Evolutionary conservation across 176 grass and related monocot species (phyloP).

Genomic region (Leersia perrieri): DNA sequence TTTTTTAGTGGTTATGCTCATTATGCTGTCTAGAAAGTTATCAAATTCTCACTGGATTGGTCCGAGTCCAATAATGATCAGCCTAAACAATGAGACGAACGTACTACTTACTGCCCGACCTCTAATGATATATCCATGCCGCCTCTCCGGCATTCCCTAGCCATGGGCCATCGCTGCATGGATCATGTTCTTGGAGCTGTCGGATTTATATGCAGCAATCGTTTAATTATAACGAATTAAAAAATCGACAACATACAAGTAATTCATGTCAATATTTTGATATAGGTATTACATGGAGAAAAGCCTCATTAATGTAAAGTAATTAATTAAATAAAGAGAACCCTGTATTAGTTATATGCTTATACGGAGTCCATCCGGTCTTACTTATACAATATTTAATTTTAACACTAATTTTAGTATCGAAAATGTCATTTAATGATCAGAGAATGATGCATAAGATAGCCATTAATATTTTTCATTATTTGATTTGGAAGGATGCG

Average conservation of each 20-base stretch:
- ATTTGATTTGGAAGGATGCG: neutral
- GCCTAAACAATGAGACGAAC: slow-evolving; percentile 41
- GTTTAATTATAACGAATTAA: slow-evolving; percentile 8
- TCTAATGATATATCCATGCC: slow-evolving; percentile 46
- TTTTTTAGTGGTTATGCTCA: slow-evolving; percentile 35
- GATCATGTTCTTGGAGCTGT: slow-evolving; percentile 44
- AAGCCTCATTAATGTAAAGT: neutral
- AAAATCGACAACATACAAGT: neutral
- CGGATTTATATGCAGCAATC: neutral
- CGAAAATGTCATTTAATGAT: too few relatives aligned
- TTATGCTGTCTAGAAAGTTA: slow-evolving; percentile 19
- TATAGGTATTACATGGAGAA: neutral
- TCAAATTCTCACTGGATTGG: slow-evolving; percentile 34
- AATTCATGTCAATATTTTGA: neutral
- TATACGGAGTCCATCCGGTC: too few relatives aligned
- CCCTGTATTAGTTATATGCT: too few relatives aligned
- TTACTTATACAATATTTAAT: too few relatives aligned
- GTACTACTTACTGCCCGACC: slow-evolving; percentile 23
- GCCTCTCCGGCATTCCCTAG: slow-evolving; percentile 10
- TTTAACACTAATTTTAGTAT: too few relatives aligned
- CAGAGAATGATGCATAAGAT: too few relatives aligned
- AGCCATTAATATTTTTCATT: too few relatives aligned
- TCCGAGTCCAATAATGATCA: slow-evolving; percentile 35
- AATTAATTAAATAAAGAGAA: neutral
- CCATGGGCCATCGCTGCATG: slow-evolving; percentile 41